phyloP scores from a whole-genome alignment of 148 eudicot genomes.

The Pharnaceum exiguum region DNA sequence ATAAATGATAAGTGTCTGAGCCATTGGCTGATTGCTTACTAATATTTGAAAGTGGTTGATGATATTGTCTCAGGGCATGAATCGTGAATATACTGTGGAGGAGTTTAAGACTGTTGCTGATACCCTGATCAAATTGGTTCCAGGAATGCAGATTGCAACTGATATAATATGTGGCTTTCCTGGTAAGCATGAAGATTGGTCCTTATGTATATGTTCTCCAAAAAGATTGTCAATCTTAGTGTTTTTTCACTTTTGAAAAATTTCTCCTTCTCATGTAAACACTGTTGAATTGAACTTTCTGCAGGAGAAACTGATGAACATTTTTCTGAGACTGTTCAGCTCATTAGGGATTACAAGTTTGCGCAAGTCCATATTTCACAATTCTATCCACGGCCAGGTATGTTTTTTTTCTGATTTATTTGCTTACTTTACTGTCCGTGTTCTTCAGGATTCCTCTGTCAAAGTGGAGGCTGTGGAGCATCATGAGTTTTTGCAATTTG shows the following conservation, averaged over 20 bases:
- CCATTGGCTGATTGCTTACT: not conserved
- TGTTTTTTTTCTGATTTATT: too few relatives aligned
- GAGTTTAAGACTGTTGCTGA: slow-evolving; percentile 87
- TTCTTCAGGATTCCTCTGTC: not conserved
- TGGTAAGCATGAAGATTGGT: slow-evolving; percentile 38
- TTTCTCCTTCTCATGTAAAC: not conserved
- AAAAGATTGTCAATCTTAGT: too few relatives aligned
- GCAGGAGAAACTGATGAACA: slow-evolving; percentile 98
- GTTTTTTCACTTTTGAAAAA: not conserved
- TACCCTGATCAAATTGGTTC: slow-evolving; percentile 80
- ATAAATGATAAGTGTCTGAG: not conserved
- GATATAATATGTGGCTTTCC: slow-evolving; percentile 99
- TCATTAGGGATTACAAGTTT: slow-evolving; percentile 72
- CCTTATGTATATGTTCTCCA: not conserved
- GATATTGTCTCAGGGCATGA: slow-evolving; percentile 69
- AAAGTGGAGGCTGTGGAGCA: not conserved
- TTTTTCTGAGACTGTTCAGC: slow-evolving; percentile 71
- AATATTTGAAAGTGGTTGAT: not conserved
- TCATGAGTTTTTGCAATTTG: too few relatives aligned
- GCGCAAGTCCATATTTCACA: slow-evolving; percentile 99
- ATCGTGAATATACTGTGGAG: slow-evolving; percentile 81
- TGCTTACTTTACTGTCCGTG: not conserved
- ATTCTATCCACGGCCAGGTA: slow-evolving; percentile 98
- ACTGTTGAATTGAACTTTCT: slow-evolving; percentile 3
- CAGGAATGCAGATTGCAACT: slow-evolving; percentile 99